Percentiles rank a stretch among this genome's conserved stretches.
Conservation (phyloP, 2,329 filamentous ascomycete genomes). For the Apiospora rasikravindrae region DNA sequence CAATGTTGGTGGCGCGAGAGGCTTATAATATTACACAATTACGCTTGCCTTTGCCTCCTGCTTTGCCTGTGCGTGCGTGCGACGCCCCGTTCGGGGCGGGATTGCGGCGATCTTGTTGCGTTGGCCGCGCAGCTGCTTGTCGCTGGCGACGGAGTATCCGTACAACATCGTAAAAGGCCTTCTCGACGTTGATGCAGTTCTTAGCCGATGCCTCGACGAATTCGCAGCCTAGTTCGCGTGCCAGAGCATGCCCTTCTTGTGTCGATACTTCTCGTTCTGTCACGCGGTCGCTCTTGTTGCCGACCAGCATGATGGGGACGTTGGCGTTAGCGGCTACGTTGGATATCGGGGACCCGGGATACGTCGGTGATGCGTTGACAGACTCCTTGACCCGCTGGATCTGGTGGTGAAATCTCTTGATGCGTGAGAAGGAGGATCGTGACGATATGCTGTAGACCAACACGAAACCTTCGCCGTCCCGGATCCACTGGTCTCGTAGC, state of each 20-base stretch:
- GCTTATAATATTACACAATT: slow-evolving; percentile 49
- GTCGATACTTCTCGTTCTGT: slow-evolving; percentile 96
- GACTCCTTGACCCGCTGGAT: slow-evolving; percentile 98
- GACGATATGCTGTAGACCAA: slow-evolving; percentile 99
- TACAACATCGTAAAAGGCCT: slow-evolving; percentile 98
- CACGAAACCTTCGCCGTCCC: slow-evolving; percentile 96
- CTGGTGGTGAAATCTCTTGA: slow-evolving; percentile 94
- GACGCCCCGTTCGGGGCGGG: slow-evolving; percentile 32
- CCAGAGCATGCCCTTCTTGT: slow-evolving; percentile 90
- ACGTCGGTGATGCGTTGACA: slow-evolving; percentile 75
- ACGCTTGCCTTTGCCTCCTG: slow-evolving; percentile 13
- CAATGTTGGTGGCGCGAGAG: background rate
- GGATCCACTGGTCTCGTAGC: slow-evolving; percentile 95
- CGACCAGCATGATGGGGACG: slow-evolving; percentile 96
- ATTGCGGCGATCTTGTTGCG: slow-evolving; percentile 33
- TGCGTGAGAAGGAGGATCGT: slow-evolving; percentile 90
- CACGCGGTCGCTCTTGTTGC: slow-evolving; percentile 97
- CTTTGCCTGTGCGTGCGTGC: background rate
- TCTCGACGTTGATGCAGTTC: slow-evolving; percentile 98
- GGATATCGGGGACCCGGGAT: slow-evolving; percentile 75
- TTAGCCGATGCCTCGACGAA: slow-evolving; percentile 97
- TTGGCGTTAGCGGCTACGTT: slow-evolving; percentile 64
- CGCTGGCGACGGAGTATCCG: slow-evolving; percentile 85
- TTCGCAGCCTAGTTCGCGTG: slow-evolving; percentile 90
- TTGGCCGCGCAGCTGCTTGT: slow-evolving; percentile 56